Evolutionary conservation across 345 rosid genomes (phyloP).

Genomic region (Aquilaria yunnanensis): DNA sequence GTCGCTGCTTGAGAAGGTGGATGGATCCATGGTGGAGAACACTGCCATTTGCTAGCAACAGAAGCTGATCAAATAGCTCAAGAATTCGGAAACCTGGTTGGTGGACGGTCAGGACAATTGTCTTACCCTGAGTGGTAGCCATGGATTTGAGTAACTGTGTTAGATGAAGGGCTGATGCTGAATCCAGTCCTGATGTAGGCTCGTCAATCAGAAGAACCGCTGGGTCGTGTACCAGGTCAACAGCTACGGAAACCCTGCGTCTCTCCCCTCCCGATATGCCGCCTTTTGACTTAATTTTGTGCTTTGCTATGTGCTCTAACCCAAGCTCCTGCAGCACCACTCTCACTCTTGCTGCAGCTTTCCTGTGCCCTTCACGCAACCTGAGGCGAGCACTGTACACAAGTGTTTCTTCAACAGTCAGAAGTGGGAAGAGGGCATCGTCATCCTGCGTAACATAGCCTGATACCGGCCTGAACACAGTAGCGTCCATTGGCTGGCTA

Average conservation of each 20-base stretch:
- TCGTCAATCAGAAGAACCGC: conserved; percentile 71
- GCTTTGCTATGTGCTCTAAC: conserved; percentile 42
- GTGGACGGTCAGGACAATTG: conserved; percentile 69
- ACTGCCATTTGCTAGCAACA: conserved; percentile 56
- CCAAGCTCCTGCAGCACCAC: conserved; percentile 63
- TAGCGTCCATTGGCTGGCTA: conserved; percentile 43
- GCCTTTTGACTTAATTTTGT: conserved; percentile 46
- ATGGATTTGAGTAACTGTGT: conserved; percentile 53
- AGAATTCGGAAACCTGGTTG: conserved; percentile 86
- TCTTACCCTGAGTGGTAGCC: conserved; percentile 61
- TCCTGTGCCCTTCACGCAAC: conserved; percentile 40
- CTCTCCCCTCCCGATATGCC: conserved; percentile 88
- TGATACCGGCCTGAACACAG: conserved; percentile 45
- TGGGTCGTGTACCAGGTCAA: conserved; percentile 85
- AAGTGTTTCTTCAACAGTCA: conserved; percentile 79
- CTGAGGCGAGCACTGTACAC: conserved; percentile 65
- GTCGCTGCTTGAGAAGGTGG: conserved; percentile 42
- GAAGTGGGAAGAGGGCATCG: conserved; percentile 69
- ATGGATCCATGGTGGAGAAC: conserved; percentile 51
- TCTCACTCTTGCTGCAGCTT: conserved; percentile 42
- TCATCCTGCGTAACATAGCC: conserved; percentile 78
- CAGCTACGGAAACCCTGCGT: conserved; percentile 76
- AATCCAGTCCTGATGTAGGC: conserved; percentile 89
- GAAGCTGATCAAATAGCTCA: conserved; percentile 49
- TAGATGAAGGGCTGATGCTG: conserved; percentile 72